phyloP scores from a whole-genome alignment of 306 rosid species.

The Adenanthera pavonina region DNA sequence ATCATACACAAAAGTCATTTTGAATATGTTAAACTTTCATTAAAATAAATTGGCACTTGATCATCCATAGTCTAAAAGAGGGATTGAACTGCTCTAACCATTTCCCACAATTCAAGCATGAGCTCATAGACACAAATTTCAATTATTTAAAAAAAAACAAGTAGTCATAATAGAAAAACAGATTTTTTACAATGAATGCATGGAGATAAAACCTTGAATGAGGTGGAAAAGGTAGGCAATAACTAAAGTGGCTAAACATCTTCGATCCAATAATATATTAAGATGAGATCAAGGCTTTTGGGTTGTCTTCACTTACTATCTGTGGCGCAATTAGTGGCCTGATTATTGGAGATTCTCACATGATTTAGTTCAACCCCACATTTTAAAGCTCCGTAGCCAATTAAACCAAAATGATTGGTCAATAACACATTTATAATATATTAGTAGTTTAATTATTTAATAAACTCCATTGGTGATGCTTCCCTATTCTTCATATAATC shows the following conservation, averaged over 20 bases:
- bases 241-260: no score
- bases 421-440: not conserved
- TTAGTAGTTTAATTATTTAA: not conserved
- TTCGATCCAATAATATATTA: no score
- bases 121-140: no score
- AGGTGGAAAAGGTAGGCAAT: no score
- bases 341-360: not conserved
- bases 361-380: not conserved
- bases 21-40: not conserved
- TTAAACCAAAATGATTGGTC: not conserved
- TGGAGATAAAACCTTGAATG: no score
- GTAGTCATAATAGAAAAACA: no score
- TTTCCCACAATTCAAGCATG: no score
- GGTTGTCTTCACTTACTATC: no score
- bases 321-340: constrained; percentile 1
- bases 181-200: no score
- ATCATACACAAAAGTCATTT: not conserved
- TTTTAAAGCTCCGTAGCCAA: not conserved
- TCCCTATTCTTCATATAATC: not conserved
- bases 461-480: not conserved
- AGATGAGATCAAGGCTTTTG: no score
- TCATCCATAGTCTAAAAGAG: not conserved
- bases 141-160: no score
- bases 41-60: not conserved
- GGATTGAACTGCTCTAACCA: no score